Percentiles rank a stretch among this genome's conserved stretches.
Conservation (phyloP, 192 early-diverging fungal genomes). For the Linnemannia schmuckeri region DNA sequence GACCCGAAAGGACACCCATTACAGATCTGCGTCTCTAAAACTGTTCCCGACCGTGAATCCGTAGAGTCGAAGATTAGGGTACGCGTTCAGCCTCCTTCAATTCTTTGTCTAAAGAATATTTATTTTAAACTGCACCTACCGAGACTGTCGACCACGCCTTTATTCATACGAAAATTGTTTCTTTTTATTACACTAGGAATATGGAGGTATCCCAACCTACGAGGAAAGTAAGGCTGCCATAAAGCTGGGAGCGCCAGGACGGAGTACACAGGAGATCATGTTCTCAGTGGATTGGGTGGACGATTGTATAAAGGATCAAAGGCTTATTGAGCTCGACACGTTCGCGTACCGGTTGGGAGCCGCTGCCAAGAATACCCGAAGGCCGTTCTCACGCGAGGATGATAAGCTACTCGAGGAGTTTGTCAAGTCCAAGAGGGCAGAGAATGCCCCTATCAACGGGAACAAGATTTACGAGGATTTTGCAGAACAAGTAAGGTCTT, state of each 20-base stretch:
- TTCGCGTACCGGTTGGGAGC: constrained; percentile 5
- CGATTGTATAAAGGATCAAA: constrained; percentile 11
- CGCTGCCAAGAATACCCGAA: not conserved
- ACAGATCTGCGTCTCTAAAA: constrained; percentile 25
- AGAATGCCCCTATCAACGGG: constrained; percentile 10
- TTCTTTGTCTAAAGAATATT: not conserved
- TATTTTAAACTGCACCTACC: not conserved
- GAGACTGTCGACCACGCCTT: not conserved
- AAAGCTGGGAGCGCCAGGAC: constrained; percentile 21
- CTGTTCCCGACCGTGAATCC: not conserved
- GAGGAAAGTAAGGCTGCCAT: constrained; percentile 18
- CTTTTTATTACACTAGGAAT: not conserved
- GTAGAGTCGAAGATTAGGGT: constrained; percentile 26
- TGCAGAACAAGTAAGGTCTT: not conserved
- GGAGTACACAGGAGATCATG: constrained; percentile 8
- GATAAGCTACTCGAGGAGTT: constrained; percentile 15
- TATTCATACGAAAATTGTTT: not conserved
- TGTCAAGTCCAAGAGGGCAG: not conserved
- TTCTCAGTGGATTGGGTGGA: constrained; percentile 28
- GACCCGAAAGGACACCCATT: constrained; percentile 11
- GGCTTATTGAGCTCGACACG: constrained; percentile 1
- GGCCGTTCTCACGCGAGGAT: not conserved
- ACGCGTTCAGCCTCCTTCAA: not conserved
- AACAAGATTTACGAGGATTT: constrained; percentile 32
- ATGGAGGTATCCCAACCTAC: constrained; percentile 14